Evolutionary conservation across 306 rosid genomes (phyloP), one percentile per base, ranked within the genome.

Genomic region (Lathyrus oleraceus): DNA sequence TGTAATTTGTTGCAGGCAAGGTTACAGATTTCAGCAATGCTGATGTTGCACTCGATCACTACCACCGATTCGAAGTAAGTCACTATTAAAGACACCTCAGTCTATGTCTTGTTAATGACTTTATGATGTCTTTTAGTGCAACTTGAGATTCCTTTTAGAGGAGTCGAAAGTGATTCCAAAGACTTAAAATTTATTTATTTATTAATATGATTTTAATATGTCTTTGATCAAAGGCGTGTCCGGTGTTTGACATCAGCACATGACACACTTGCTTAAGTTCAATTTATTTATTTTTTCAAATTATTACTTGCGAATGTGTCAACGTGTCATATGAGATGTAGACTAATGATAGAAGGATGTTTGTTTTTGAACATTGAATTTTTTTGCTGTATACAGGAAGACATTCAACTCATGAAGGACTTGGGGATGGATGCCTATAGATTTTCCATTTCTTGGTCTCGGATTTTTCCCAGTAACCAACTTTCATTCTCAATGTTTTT

Each of bases 361-460:
- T 45, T 39, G 17, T 35, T 73, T 36, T 17, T 61, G 0, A 72
- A 49, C 35, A 30, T 54, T 39, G 5, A 60, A 39, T 27, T 57
- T 43, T 43, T 11, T 23, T 61, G 10, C 25, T 61, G 52, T 39
- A 42, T 47, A 61, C 79, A 95, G 99, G 91, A 78, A 73, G 99
- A 91, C 43, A 72, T 91, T 35, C 87, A 87, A 47, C 92, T 87
- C 10, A 89, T 95, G 96, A 89, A 91, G 85, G 88, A 95, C 75
- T 45, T 89, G 87, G 97, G 97, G 65, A 61, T 87, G 91, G 96
- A 87, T 73, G 96, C 97, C 62, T 95, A 87, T 70, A 81, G 97
- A 64, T 88, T 94, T 76, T 94, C 99, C 49, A 94, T 94, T 75
- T 85, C 97, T 16, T 95, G 99, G 97, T 51, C 97, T 69, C 87